These are phyloP conservation scores for Arthrobotrys musiformis DNA, from an alignment of 2,329 filamentous ascomycete species.

Conservation along the genomic window DNA sequence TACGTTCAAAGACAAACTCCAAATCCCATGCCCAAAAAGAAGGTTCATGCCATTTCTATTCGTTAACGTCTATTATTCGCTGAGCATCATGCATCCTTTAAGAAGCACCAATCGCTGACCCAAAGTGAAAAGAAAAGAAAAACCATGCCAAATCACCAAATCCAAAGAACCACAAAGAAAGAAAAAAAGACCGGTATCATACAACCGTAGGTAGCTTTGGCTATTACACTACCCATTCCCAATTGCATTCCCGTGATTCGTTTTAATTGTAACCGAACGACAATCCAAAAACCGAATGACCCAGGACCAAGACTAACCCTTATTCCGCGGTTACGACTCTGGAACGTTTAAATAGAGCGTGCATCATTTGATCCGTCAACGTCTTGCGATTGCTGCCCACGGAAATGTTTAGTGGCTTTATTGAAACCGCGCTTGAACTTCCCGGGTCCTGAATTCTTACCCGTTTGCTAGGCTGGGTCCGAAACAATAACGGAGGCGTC, in stretches of 20 bases:
- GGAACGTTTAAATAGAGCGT: not conserved
- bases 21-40: not conserved
- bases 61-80: constrained; percentile 15
- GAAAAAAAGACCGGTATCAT: constrained; percentile 13
- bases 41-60: constrained; percentile 33
- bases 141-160: constrained; percentile 3
- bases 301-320: not conserved
- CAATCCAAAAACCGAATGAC: not conserved
- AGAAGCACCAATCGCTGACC: constrained; percentile 22
- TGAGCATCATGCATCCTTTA: constrained; percentile 9
- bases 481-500: constrained; percentile 72
- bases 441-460: constrained; percentile 11
- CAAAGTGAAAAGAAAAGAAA: not conserved
- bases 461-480: constrained; percentile 23
- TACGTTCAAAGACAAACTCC: not conserved
- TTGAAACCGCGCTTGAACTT: constrained; percentile 32
- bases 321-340: not conserved
- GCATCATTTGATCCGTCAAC: constrained; percentile 28
- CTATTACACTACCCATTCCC: constrained; percentile 2
- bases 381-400: constrained; percentile 11
- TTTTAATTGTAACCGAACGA: not conserved
- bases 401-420: constrained; percentile 27
- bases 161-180: constrained; percentile 12
- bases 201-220: constrained; percentile 2
- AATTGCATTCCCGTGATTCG: constrained; percentile 4